Conservation (phyloP, 169 alveolate genomes). For the Miamiensis avidus region DNA sequence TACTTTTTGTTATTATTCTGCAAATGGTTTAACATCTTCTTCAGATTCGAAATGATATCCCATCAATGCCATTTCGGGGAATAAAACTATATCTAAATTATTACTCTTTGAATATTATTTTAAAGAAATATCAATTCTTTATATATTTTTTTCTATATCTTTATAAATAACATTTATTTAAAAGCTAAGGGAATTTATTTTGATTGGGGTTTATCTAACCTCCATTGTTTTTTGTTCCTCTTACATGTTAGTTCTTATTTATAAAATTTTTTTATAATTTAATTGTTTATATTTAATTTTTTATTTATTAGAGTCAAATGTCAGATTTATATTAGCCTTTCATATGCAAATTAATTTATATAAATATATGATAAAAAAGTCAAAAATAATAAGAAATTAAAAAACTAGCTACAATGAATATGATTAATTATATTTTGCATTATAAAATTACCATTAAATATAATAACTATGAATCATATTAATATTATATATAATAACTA, state of each 20-base stretch:
- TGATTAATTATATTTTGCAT: no score
- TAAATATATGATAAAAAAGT: no score
- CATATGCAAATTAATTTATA: no score
- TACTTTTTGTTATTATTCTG: conserved; percentile 49
- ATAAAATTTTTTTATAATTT: no score
- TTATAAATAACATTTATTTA: background rate
- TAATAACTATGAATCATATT: no score
- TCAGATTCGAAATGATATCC: conserved; percentile 56
- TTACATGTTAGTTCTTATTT: background rate
- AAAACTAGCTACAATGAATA: no score
- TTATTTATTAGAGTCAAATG: background rate
- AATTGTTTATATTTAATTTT: no score
- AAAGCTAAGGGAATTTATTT: background rate
- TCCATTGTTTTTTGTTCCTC: background rate
- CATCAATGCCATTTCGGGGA: conserved; percentile 69
- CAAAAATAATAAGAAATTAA: no score
- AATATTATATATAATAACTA: no score
- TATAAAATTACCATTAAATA: no score
- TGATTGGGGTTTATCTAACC: background rate
- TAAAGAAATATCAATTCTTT: conserved; percentile 24
- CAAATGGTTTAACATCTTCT: conserved; percentile 53
- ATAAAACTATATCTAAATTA: conserved; percentile 57
- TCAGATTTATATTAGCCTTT: no score
- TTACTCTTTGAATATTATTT: conserved; percentile 25
- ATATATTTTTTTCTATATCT: conserved; percentile 18